Evolutionary conservation across 345 rosid genomes (phyloP), one percentile per base, ranked within the genome.

Genomic region (Geranium brycei): DNA sequence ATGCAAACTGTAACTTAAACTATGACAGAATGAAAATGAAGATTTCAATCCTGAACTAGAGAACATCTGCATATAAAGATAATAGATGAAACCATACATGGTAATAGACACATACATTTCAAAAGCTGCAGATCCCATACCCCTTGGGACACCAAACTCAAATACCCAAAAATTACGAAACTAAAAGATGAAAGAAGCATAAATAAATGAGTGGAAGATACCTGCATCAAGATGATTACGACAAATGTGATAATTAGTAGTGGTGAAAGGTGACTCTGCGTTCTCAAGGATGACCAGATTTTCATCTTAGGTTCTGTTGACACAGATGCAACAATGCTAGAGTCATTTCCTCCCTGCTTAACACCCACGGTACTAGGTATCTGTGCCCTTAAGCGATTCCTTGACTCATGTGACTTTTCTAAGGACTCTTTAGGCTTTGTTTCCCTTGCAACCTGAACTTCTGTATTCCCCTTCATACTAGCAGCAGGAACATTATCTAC

Each of bases 181-280:
- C 7, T 35, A 35, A 7, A 35, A 35, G 41, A 35, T 35, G 4
- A 7, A 35, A 35, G 10, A 35, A 7, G 41, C 41, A 35, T 35
- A 35, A 35, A 35, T 35, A 35, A 35, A 35, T 35, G 10, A 35
- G 41, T 35, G 5, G 41, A 32, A 8, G 68, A 18, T 80, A 93
- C 95, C 95, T 93, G 97, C 96, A 93, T 85, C 74, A 85, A 83
- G 77, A 88, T 66, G 69, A 90, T 82, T 77, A 88, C 87, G 1
- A 71, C 77, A 73, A 90, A 88, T 11, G 87, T 90, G 62, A 83
- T 67, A 31, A 72, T 77, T 63, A 87, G 69, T 61, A 87, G 77
- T 53, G 80, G 81, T 59, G 84, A 76, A 75, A 82, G 67, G 64
- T 76, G 79, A 70, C 86, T 80, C 66, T 80, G 92, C 51, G 78